Evolutionary conservation across 164 flowering plant genomes (phyloP), one percentile per base, ranked within the genome.

Genomic region (Stephania cephalantha): DNA sequence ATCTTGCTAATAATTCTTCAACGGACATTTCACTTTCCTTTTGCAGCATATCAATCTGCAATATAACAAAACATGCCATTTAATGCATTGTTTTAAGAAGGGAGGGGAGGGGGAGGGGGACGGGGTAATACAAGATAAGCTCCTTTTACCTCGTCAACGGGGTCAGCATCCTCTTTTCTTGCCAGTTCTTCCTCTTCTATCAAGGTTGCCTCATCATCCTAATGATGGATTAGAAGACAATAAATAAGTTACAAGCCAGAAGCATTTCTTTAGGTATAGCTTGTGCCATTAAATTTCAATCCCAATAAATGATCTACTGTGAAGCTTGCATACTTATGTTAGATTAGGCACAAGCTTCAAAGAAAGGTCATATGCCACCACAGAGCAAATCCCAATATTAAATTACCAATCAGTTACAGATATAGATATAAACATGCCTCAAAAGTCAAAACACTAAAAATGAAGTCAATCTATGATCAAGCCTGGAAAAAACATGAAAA

Each of bases 161-260:
- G 83, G 79, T 86, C 84, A 75, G 78, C 77, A 18, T 85, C 69
- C 71, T 96, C 99, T 64, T 79, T 85, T 79, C 87, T 89, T 74
- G 90, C 97, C 79, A 94, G 72, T 75, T 88, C 88, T 82, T 96
- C 99, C 87, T 96, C 99, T 82, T 94, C 99, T 13, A 80, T 82
- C 79, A 96, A 82, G 48, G 99, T 94, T 68, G 95, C 81, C 81
- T 96, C 99, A 78, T 96, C 99, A 88, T 96, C 99, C 99, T 96
- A 70, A 69, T 61, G 15, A 20, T 13, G 44, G 67, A 61, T 73
- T 53, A 73, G 22, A 55, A 45, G 35, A n/a, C 3, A 64, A 72
- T 35, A 15, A 9, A 35, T 44, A 46, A 61, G 9, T 8, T 5
- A 61, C 10, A 31, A 13, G 30, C 15, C 5, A 30, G 17, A 29